Evolutionary conservation across 106 monocot species (phyloP).

Genomic region (Alisma plantagoaquatica): DNA sequence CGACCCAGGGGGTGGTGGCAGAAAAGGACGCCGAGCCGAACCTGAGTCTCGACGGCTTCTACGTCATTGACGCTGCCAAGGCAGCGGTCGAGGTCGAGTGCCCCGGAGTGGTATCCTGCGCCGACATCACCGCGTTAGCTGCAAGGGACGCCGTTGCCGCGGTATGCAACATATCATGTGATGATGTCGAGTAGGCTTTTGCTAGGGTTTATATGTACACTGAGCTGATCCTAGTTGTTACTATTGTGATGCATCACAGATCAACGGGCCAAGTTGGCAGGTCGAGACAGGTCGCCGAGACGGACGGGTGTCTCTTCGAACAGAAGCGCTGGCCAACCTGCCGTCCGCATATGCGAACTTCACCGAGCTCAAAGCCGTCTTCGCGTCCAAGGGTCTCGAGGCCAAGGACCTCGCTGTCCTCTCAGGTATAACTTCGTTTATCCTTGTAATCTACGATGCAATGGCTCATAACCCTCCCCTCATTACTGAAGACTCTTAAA

Average conservation of each 20-base stretch:
- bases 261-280: slow-evolving; percentile 6
- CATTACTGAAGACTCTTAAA: background rate
- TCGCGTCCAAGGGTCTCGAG: slow-evolving; percentile 9
- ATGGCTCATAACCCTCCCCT: too few relatives aligned
- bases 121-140: slow-evolving; percentile 52
- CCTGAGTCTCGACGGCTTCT: slow-evolving; percentile 33
- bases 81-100: slow-evolving; percentile 29
- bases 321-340: slow-evolving; percentile 1
- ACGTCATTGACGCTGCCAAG: slow-evolving; percentile 38
- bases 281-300: slow-evolving; percentile 16
- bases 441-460: background rate
- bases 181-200: background rate
- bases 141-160: slow-evolving; percentile 37
- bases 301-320: slow-evolving; percentile 1
- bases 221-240: background rate
- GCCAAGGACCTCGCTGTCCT: slow-evolving; percentile 12
- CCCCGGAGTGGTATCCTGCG: slow-evolving; percentile 45
- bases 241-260: background rate
- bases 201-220: background rate
- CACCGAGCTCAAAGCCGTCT: slow-evolving; percentile 4
- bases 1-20: slow-evolving; percentile 11
- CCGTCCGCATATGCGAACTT: slow-evolving; percentile 7
- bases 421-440: slow-evolving; percentile 1
- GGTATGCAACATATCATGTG: too few relatives aligned
- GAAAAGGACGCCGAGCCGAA: slow-evolving; percentile 47